Base-by-base conservation (phyloP, 2,329 filamentous ascomycete species). In the Talaromyces sp. region DNA sequence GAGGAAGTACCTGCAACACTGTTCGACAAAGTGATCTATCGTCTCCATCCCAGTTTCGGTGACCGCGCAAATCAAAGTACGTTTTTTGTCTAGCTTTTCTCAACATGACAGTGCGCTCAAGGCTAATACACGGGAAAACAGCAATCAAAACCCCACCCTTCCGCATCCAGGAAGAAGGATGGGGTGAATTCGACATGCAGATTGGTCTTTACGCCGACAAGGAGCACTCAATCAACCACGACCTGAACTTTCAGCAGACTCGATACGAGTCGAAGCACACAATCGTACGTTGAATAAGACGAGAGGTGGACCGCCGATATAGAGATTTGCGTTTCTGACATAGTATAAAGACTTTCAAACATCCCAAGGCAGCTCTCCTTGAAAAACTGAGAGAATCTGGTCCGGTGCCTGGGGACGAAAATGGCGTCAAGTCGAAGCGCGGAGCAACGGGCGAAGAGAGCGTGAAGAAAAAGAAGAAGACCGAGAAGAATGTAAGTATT, bases 101-200 rank as follows among this genome's bases (percentile, higher is more conserved):
- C 33, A 63, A 63, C 19, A 65, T 24, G 37, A 13, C 10, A 13
- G 2, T 50, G 31, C 27, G 27, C 27, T 35, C 1, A 11, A 37
- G 14, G 31, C 65, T 67, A 33, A 65, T 33, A 13, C 60, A 52
- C 19, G 43, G 65, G n/a, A n/a, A 9, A 61, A 50, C 41, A 95
- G 91, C 87, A 27, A 90, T 97, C 82, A 89, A 88, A 74, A 89
- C 90, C 69, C 87, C 93, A 0, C 95, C 95, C 0, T 99, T 98
- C 82, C 85, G 85, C 69, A 96, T 96, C 78, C 84, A 88, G 68
- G 96, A 99, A 79, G 91, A 97, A 80, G 95, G 95, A 71, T 99
- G 95, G 95, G 95, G 95, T 74, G 95, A 98, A 81, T 99, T 99
- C 77, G 95, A 98, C 76, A 94, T 99, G 88, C 84, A 83, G 57